Percentiles rank a stretch among this genome's conserved stretches.
Evolutionary conservation across 2,329 filamentous ascomycete species (phyloP).

Genomic region (Botryotinia convoluta): DNA sequence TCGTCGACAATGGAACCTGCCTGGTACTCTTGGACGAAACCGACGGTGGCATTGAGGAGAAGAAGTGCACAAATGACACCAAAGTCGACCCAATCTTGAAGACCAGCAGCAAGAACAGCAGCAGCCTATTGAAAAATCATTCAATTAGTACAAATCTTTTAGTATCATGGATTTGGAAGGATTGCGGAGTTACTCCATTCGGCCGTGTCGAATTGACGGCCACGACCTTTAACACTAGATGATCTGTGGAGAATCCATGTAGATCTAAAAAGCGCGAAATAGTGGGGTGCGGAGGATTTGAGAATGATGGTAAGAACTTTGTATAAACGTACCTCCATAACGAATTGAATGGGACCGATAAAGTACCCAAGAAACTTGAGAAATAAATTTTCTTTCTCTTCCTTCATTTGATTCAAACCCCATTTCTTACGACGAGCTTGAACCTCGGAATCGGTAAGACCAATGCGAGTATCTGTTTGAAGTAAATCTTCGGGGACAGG

Average conservation of each 20-base stretch:
- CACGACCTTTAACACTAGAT: not conserved
- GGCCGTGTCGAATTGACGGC: not conserved
- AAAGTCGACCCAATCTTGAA: slow-evolving; percentile 89
- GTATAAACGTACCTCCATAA: slow-evolving; percentile 71
- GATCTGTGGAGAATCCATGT: slow-evolving; percentile 14
- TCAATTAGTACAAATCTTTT: slow-evolving; percentile 13
- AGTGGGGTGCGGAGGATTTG: slow-evolving; percentile 7
- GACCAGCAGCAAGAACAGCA: slow-evolving; percentile 76
- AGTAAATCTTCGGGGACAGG: slow-evolving; percentile 71
- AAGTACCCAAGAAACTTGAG: slow-evolving; percentile 83
- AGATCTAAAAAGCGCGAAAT: not conserved
- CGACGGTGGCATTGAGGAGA: slow-evolving; percentile 78
- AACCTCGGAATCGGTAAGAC: slow-evolving; percentile 73
- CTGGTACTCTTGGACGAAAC: slow-evolving; percentile 87
- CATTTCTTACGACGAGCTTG: slow-evolving; percentile 63
- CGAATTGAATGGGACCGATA: slow-evolving; percentile 86
- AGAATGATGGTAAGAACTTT: slow-evolving; percentile 20
- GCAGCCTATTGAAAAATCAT: slow-evolving; percentile 47
- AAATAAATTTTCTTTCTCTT: slow-evolving; percentile 81
- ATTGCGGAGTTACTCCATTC: not conserved
- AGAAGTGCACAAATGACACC: slow-evolving; percentile 85
- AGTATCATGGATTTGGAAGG: not conserved
- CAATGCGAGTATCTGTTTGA: slow-evolving; percentile 69
- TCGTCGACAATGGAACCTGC: slow-evolving; percentile 88
- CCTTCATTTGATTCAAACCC: slow-evolving; percentile 86